A percentile compares a stretch with the other conserved stretches of the same genome.
phyloP scores from a whole-genome alignment of 495 filamentous ascomycete genomes.

The Immersiella caudata region DNA sequence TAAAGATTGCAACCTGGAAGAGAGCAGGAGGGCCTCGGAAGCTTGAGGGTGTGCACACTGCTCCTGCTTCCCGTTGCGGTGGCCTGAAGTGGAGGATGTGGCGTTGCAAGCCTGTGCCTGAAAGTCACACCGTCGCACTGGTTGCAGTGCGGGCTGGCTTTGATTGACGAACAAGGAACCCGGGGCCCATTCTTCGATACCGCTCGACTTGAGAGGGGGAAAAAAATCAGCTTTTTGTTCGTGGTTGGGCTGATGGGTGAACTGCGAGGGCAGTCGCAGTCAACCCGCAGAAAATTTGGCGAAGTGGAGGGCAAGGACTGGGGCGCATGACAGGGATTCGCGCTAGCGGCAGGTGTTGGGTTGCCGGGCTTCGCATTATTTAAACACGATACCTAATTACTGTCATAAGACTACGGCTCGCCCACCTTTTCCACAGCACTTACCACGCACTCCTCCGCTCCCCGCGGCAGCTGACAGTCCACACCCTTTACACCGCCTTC shows the following conservation, averaged over 20 bases:
- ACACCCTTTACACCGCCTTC: background rate
- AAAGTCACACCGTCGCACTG: background rate
- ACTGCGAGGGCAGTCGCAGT: background rate
- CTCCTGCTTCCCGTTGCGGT: background rate
- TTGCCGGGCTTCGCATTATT: background rate
- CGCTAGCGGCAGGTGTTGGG: background rate
- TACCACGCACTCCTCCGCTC: background rate
- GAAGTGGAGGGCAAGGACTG: background rate
- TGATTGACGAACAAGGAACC: background rate
- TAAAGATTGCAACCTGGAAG: background rate
- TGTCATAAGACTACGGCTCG: background rate
- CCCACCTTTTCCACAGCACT: constrained; percentile 1
- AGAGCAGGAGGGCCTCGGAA: background rate
- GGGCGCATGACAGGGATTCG: background rate
- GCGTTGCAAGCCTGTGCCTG: background rate
- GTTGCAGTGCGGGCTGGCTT: background rate
- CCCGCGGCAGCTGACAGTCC: background rate
- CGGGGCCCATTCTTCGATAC: background rate
- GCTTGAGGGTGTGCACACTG: background rate
- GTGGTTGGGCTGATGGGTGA: background rate
- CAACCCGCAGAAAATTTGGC: background rate
- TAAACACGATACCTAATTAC: constrained; percentile 1
- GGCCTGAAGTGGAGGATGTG: background rate
- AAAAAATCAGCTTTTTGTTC: background rate
- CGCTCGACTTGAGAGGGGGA: background rate